Conservation (phyloP, 257 asterid genomes). For the Parsonsia alboflavescens region DNA sequence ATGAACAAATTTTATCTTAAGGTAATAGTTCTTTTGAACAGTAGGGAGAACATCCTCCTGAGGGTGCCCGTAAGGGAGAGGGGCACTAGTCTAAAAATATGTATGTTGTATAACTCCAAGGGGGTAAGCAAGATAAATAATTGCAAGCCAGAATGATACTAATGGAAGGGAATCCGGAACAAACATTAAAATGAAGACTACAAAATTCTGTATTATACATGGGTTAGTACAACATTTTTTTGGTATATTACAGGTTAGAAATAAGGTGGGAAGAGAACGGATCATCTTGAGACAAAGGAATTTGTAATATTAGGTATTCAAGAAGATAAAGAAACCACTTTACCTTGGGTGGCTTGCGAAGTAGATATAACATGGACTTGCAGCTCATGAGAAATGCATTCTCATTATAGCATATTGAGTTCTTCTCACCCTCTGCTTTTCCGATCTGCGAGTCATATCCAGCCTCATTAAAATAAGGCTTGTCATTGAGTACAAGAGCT, state of each 20-base stretch:
- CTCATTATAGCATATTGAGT: slow-evolving; percentile 78
- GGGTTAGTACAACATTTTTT: not conserved
- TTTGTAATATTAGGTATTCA: not conserved
- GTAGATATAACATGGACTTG: slow-evolving; percentile 73
- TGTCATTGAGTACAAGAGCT: slow-evolving; percentile 88
- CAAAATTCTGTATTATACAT: not conserved
- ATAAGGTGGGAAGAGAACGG: not conserved
- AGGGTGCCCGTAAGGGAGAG: not conserved
- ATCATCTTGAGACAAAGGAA: not conserved
- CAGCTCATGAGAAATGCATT: slow-evolving; percentile 87
- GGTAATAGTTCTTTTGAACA: not conserved
- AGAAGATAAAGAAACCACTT: slow-evolving; percentile 2
- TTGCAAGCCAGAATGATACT: not conserved
- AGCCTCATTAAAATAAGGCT: slow-evolving; percentile 91
- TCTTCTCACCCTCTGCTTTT: slow-evolving; percentile 86
- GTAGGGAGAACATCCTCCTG: not conserved
- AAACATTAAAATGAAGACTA: not conserved
- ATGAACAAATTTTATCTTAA: not conserved
- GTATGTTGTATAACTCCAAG: not conserved
- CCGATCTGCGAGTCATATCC: slow-evolving; percentile 85
- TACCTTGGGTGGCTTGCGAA: slow-evolving; percentile 89
- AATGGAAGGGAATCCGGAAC: not conserved
- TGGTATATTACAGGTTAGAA: not conserved
- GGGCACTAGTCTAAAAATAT: not conserved
- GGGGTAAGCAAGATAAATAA: not conserved